Percentiles rank a stretch among this genome's conserved stretches.
Conservation (phyloP, 2,329 filamentous ascomycete genomes). For the Hyphodiscus sp. region DNA sequence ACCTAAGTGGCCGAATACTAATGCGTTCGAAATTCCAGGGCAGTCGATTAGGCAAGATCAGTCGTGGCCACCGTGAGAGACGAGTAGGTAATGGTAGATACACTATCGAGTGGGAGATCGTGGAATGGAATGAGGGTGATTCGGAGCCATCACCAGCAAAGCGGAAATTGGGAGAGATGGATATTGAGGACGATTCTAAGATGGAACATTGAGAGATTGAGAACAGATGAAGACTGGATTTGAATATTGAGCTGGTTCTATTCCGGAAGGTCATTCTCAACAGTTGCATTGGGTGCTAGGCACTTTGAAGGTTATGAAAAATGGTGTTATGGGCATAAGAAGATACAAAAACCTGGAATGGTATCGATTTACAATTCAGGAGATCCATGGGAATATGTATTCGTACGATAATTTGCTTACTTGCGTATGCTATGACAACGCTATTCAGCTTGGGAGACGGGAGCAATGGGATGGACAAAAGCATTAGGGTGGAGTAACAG, state of each 20-base stretch:
- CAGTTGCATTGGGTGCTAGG: no score
- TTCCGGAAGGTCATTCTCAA: no score
- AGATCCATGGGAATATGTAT: no score
- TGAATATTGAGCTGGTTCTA: neutral
- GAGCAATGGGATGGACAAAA: no score
- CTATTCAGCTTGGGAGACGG: no score
- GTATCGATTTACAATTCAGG: no score
- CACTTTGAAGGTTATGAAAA: no score
- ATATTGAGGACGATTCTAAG: conserved; percentile 4
- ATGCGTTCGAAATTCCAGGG: conserved; percentile 27
- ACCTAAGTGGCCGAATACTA: neutral
- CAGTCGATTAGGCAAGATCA: conserved; percentile 63
- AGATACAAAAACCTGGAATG: no score
- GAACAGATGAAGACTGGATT: neutral
- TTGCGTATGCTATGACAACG: no score
- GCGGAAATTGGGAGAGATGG: conserved; percentile 12
- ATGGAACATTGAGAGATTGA: neutral
- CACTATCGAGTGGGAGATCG: conserved; percentile 75
- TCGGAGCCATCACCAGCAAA: conserved; percentile 37
- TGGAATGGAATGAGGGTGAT: conserved; percentile 58
- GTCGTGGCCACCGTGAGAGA: conserved; percentile 49
- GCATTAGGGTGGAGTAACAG: no score
- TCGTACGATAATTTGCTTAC: no score
- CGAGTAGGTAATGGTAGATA: conserved; percentile 51
- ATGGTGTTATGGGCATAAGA: no score